phyloP scores from a whole-genome alignment of 495 filamentous ascomycete species.

The Lasiosphaeris hirsuta region DNA sequence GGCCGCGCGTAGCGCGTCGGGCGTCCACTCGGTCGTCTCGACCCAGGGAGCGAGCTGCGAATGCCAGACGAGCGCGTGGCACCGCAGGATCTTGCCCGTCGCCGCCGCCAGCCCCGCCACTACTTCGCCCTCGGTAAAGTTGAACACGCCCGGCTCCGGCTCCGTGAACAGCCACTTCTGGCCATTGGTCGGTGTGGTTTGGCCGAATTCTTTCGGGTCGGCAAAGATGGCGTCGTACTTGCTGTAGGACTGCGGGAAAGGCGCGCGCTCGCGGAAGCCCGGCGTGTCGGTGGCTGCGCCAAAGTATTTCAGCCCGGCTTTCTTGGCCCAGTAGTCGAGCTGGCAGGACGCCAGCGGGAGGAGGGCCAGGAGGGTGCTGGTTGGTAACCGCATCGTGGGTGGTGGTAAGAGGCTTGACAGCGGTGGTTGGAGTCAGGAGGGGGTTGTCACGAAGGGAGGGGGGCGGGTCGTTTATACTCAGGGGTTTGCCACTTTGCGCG shows the following conservation, averaged over 20 bases:
- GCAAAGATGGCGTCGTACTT: constrained; percentile 39
- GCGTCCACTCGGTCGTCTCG: constrained; percentile 49
- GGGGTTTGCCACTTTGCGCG: not conserved
- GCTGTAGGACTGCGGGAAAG: constrained; percentile 21
- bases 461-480: not conserved
- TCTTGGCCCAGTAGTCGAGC: constrained; percentile 38
- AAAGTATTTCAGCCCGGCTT: constrained; percentile 46
- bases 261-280: constrained; percentile 37
- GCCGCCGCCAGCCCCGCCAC: constrained; percentile 48
- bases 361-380: constrained; percentile 9
- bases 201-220: constrained; percentile 48
- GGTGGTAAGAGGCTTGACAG: not conserved
- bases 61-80: constrained; percentile 62
- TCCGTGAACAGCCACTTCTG: constrained; percentile 55
- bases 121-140: constrained; percentile 50
- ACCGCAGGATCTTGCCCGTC: constrained; percentile 49
- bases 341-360: constrained; percentile 23
- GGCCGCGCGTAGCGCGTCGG: constrained; percentile 46
- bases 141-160: constrained; percentile 47
- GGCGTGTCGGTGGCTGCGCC: constrained; percentile 49
- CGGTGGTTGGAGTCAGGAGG: not conserved
- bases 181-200: constrained; percentile 52
- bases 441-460: not conserved
- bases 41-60: constrained; percentile 58
- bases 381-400: constrained; percentile 10